Evolutionary conservation across 2,329 filamentous ascomycete genomes (phyloP).

Genomic region (Fusarium decemcellulare): DNA sequence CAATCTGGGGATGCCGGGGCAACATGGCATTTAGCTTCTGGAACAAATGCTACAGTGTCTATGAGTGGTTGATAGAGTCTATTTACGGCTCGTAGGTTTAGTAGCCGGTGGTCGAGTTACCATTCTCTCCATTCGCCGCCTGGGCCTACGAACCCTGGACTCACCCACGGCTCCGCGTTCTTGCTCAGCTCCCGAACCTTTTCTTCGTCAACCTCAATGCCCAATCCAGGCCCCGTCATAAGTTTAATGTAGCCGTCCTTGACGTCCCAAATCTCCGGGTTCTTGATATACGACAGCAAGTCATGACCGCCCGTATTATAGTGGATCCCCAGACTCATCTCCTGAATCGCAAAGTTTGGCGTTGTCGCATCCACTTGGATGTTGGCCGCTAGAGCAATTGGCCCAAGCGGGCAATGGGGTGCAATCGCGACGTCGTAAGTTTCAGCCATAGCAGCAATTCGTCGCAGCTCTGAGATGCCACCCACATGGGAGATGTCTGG

Average conservation of each 20-base stretch:
- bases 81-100: too few species aligned
- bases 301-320: slow-evolving; percentile 80
- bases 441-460: slow-evolving; percentile 80
- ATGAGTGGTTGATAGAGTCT: too few species aligned
- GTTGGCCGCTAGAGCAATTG: slow-evolving; percentile 79
- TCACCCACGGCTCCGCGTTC: slow-evolving; percentile 72
- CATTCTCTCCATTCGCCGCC: slow-evolving; percentile 22
- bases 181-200: slow-evolving; percentile 71
- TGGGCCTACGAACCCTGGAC: slow-evolving; percentile 33
- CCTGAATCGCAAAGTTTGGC: slow-evolving; percentile 80
- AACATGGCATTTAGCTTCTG: too few species aligned
- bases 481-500: slow-evolving; percentile 81
- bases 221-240: slow-evolving; percentile 72
- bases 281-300: slow-evolving; percentile 75
- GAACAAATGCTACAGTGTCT: too few species aligned
- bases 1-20: not conserved
- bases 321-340: slow-evolving; percentile 86
- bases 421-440: slow-evolving; percentile 81
- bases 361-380: slow-evolving; percentile 75
- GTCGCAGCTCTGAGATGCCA: slow-evolving; percentile 79
- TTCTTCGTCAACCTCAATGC: slow-evolving; percentile 81
- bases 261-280: slow-evolving; percentile 76
- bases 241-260: slow-evolving; percentile 75
- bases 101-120: not conserved
- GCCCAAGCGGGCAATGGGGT: slow-evolving; percentile 81